phyloP scores from a whole-genome alignment of 176 grass and related monocot genomes.

The Puccinellia tenuiflora region DNA sequence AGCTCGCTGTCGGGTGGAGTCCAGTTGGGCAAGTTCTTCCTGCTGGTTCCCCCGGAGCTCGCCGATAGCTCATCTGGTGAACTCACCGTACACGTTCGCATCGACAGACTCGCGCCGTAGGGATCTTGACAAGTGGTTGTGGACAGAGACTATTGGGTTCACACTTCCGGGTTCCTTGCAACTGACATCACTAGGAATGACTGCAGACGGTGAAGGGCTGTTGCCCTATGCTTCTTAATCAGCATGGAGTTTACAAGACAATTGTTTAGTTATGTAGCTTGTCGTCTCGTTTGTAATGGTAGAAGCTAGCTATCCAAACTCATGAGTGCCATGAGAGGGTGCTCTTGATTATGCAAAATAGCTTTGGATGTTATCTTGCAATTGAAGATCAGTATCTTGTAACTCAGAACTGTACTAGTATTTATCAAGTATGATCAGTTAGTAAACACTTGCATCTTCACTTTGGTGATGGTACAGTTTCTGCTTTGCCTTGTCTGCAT shows the following conservation, averaged over 20 bases:
- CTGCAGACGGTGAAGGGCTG: neutral
- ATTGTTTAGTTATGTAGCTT: neutral
- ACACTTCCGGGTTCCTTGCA: neutral
- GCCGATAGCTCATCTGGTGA: neutral
- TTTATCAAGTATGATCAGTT: neutral
- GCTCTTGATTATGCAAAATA: neutral
- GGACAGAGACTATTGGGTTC: neutral
- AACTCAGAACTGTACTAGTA: neutral
- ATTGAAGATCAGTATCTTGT: neutral
- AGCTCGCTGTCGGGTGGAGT: neutral
- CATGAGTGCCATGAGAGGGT: neutral
- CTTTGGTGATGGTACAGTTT: neutral
- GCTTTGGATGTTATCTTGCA: neutral
- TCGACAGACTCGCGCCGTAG: neutral
- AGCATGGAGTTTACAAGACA: neutral
- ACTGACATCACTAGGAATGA: neutral
- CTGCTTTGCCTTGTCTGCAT: too few species aligned
- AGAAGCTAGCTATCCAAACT: neutral
- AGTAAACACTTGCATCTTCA: neutral
- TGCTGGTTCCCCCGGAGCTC: neutral
- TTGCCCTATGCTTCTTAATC: neutral
- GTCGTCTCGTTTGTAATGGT: neutral
- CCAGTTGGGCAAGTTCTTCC: neutral
- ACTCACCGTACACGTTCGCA: neutral
- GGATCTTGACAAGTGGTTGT: neutral